Percentiles rank a stretch among this genome's conserved stretches.
phyloP scores from a whole-genome alignment of 495 filamentous ascomycete genomes.

The Penicillium roqueforti region DNA sequence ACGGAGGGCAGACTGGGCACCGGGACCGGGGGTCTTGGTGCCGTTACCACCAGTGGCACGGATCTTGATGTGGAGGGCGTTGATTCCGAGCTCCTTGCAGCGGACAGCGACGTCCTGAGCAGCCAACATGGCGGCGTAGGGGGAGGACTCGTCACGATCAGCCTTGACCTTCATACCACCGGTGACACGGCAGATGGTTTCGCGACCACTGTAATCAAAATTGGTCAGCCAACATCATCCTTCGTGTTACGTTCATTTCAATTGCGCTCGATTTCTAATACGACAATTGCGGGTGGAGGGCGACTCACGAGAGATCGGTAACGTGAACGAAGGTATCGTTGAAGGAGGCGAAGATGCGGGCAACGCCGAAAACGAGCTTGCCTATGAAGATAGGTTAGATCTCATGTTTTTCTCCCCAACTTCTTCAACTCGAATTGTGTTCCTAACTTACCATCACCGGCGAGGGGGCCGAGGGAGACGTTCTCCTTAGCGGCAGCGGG shows the following conservation, averaged over 20 bases:
- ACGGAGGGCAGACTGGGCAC: slow-evolving; percentile 97
- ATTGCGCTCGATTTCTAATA: background rate
- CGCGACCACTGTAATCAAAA: slow-evolving; percentile 83
- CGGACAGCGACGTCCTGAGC: slow-evolving; percentile 87
- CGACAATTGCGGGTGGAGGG: background rate
- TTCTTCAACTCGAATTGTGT: background rate
- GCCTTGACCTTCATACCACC: slow-evolving; percentile 99
- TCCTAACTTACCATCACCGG: slow-evolving; percentile 70
- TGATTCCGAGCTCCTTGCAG: slow-evolving; percentile 99
- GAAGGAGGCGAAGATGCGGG: slow-evolving; percentile 98
- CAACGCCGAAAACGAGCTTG: slow-evolving; percentile 98
- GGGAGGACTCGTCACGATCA: slow-evolving; percentile 98
- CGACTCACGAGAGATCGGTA: slow-evolving; percentile 92
- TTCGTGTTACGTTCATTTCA: background rate
- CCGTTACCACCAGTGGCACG: slow-evolving; percentile 98
- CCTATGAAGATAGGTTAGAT: slow-evolving; percentile 45
- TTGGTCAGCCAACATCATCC: slow-evolving; percentile 52
- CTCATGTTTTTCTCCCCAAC: background rate
- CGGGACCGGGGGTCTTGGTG: slow-evolving; percentile 98
- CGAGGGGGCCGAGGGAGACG: slow-evolving; percentile 95
- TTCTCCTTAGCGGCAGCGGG: slow-evolving; percentile 81
- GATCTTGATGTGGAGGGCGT: slow-evolving; percentile 99
- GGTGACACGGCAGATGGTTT: slow-evolving; percentile 99
- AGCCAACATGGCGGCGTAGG: slow-evolving; percentile 99
- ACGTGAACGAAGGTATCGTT: slow-evolving; percentile 99